Percentiles rank a stretch among this genome's conserved stretches.
Conservation (phyloP, 2,329 filamentous ascomycete genomes). For the Colletotrichum liriopes region DNA sequence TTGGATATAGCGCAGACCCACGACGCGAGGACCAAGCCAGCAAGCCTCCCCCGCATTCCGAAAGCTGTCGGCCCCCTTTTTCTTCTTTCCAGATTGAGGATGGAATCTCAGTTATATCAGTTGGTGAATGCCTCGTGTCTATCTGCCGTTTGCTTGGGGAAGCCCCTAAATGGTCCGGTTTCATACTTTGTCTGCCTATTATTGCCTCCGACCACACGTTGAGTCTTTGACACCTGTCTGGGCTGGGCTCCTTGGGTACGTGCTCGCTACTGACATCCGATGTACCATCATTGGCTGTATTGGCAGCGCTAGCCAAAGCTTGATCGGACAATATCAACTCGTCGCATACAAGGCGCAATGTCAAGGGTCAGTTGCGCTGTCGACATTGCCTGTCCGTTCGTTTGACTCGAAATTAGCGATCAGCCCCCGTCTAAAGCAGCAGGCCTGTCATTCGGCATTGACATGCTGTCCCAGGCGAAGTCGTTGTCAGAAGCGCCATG, state of each 20-base stretch:
- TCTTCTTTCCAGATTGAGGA: not conserved
- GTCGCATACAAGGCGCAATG: not conserved
- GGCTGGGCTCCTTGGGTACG: no score
- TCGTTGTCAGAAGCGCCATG: not conserved
- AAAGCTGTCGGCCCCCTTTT: constrained; percentile 10
- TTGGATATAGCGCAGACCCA: constrained; percentile 36
- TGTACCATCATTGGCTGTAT: not conserved
- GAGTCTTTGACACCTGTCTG: not conserved
- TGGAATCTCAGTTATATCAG: not conserved
- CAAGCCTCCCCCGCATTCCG: constrained; percentile 29
- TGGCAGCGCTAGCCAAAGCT: not conserved
- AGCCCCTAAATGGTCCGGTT: not conserved
- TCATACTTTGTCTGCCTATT: not conserved
- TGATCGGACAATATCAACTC: not conserved
- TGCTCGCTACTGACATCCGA: no score
- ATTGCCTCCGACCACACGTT: not conserved
- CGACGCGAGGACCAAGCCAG: constrained; percentile 1
- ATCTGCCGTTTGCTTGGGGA: not conserved
- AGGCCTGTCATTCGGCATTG: not conserved
- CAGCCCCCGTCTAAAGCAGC: not conserved
- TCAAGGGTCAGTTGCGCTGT: no score
- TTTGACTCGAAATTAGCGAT: not conserved
- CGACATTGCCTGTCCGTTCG: not conserved
- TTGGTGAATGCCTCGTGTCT: not conserved
- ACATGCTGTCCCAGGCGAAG: not conserved